Conservation (phyloP, 306 rosid genomes). For the Nissolia schottii region DNA sequence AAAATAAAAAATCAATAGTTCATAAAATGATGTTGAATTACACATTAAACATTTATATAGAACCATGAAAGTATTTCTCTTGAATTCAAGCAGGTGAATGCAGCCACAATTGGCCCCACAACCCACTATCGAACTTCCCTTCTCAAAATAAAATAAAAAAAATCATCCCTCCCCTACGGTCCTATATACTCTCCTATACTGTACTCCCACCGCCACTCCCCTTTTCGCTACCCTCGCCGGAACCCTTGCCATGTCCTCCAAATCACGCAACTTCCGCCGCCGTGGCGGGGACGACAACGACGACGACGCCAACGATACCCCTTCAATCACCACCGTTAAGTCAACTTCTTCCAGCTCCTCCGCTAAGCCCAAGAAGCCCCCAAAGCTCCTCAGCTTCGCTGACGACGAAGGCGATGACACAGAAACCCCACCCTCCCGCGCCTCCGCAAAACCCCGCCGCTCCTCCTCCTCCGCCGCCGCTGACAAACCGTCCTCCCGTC, state of each 20-base stretch:
- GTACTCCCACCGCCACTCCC: not conserved
- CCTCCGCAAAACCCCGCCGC: constrained; percentile 30
- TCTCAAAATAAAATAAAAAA: too few species aligned
- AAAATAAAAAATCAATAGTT: too few species aligned
- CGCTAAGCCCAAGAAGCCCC: constrained; percentile 64
- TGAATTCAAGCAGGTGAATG: too few species aligned
- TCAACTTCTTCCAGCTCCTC: constrained; percentile 25
- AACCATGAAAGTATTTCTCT: too few species aligned
- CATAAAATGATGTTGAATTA: too few species aligned
- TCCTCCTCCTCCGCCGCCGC: constrained; percentile 28
- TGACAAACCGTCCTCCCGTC: not conserved
- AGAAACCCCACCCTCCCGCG: constrained; percentile 33
- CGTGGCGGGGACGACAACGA: constrained; percentile 49
- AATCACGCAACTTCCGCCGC: constrained; percentile 85
- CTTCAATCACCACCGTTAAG: constrained; percentile 32
- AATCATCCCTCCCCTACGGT: too few species aligned
- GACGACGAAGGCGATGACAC: constrained; percentile 69
- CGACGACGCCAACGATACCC: constrained; percentile 26
- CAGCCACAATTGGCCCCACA: too few species aligned
- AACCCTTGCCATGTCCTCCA: constrained; percentile 51
- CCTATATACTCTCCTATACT: too few species aligned
- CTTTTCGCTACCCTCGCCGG: not conserved
- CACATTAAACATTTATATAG: too few species aligned
- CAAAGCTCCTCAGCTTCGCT: constrained; percentile 85
- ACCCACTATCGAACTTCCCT: too few species aligned